A percentile compares a stretch with the other conserved stretches of the same genome.
phyloP scores from a whole-genome alignment of 305 asterid species.

The Fraxinus xanthoxyloides region DNA sequence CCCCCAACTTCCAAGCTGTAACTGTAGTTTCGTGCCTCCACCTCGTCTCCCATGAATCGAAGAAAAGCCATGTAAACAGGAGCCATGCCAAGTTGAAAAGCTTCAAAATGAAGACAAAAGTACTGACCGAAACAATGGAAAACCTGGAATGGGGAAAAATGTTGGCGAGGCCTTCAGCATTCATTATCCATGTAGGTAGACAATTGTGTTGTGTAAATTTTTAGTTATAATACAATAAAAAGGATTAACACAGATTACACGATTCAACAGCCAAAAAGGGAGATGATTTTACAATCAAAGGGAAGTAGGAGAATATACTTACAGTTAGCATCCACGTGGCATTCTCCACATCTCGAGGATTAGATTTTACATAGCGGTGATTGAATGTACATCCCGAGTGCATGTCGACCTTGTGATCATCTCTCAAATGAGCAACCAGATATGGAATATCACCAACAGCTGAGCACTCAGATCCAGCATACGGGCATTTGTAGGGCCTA shows the following conservation, averaged over 20 bases:
- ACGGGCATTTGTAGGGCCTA: conserved; percentile 86
- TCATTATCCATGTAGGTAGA: neutral
- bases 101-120: conserved; percentile 81
- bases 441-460: conserved; percentile 67
- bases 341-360: conserved; percentile 89
- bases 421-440: conserved; percentile 74
- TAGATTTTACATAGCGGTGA: conserved; percentile 88
- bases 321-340: conserved; percentile 98
- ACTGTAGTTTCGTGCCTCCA: conserved; percentile 67
- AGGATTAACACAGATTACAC: neutral
- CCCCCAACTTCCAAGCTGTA: conserved; percentile 90
- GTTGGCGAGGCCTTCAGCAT: conserved; percentile 12
- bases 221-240: neutral
- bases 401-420: conserved; percentile 90
- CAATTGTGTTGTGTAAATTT: neutral
- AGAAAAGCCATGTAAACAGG: conserved; percentile 88
- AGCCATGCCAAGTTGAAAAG: conserved; percentile 80
- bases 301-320: conserved; percentile 30
- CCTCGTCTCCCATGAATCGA: conserved; percentile 89
- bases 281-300: neutral
- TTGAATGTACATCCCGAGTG: conserved; percentile 88
- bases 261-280: neutral
- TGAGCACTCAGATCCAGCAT: conserved; percentile 92
- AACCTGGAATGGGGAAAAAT: conserved; percentile 42
- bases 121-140: conserved; percentile 84